Evolutionary conservation across 805 yeast species (phyloP), one percentile per base, ranked within the genome.

Genomic region (Torulaspora franciscae): DNA sequence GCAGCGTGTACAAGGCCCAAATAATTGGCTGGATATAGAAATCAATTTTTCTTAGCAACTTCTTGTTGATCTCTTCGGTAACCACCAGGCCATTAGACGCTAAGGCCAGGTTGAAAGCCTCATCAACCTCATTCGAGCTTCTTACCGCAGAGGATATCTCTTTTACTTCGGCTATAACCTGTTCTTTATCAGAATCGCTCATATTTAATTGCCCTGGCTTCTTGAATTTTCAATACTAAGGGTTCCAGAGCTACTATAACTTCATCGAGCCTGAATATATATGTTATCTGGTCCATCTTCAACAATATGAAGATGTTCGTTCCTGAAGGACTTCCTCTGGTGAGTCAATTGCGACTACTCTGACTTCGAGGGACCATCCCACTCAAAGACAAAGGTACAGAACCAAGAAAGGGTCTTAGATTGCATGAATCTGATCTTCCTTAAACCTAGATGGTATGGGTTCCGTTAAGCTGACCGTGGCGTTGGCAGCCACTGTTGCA

Each of bases 21-120:
- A 46, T 46, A 10, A 46, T 19, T 6, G 49, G 49, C 26, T 42
- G 45, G 32, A 46, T 39, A 26, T 44, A 42, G n/a, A 42, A 11
- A 39, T 46, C 49, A 23, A 46, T 42, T 39, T 46, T 46, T 27
- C 43, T 33, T 14, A 42, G 40, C 11, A 46, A 15, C 24, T 29
- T 42, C 22, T 28, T 33, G 26, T 46, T 44, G 15, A 37, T 44
- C 25, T 42, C 46, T 6, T 44, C 46, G 7, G 46, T 38, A 9
- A 38, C 40, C 13, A 42, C 32, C 25, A 42, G 14, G 4, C 42
- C 41, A 6, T 42, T 39, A 6, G 43, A 45, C n/a, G 40, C 43
- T 26, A 37, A 33, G 10, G 46, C 42, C 11, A 26, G 29, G 19
- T 42, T 46, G 37, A 42, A 37, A 8, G 46, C 49, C 24, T 46